phyloP scores from a whole-genome alignment of 75 land plant species.

The Sequoiadendron giganteum region DNA sequence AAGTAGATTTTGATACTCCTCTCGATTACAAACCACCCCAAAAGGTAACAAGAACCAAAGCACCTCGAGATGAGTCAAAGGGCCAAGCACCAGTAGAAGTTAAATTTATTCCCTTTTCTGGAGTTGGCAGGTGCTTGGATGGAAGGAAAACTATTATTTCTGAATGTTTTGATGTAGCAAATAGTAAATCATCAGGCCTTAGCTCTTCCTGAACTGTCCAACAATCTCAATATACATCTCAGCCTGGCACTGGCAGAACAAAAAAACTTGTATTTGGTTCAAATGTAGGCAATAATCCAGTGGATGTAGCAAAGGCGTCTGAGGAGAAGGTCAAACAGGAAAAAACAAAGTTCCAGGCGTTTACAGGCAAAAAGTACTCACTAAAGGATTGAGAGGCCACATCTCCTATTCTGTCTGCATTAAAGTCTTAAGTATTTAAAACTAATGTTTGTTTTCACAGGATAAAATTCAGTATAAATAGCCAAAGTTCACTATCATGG shows the following conservation, averaged over 20 bases:
- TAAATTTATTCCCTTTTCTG: neutral
- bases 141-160: neutral
- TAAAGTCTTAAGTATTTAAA: too few relatives aligned
- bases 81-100: neutral
- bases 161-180: too few relatives aligned
- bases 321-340: neutral
- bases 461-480: too few relatives aligned
- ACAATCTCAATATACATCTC: neutral
- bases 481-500: too few relatives aligned
- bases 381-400: neutral
- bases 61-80: neutral
- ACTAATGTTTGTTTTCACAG: too few relatives aligned
- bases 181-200: too few relatives aligned
- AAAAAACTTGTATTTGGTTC: neutral
- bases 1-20: slow-evolving; percentile 71
- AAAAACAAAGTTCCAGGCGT: neutral
- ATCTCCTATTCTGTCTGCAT: too few relatives aligned
- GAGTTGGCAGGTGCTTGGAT: neutral
- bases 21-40: slow-evolving; percentile 66
- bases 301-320: neutral
- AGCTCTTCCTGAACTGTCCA: too few relatives aligned
- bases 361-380: neutral
- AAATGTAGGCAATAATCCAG: neutral
- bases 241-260: neutral
- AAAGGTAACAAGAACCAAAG: neutral